Percentiles rank a stretch among this genome's conserved stretches.
phyloP scores from a whole-genome alignment of 352 stramenopile species.

The Globisporangium mamillatum region DNA sequence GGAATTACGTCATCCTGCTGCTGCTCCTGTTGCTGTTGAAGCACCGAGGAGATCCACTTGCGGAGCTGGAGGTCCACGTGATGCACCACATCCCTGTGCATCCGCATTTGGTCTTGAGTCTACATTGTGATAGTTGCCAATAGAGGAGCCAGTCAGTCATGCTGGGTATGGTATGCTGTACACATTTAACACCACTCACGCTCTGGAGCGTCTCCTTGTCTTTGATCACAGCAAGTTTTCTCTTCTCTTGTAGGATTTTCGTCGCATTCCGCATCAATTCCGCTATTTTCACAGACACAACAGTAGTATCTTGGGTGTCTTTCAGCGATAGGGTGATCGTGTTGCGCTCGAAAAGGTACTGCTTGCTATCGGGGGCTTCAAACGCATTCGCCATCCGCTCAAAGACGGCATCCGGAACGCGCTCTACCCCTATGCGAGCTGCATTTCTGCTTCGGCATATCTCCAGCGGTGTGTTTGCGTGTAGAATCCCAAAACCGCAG shows the following conservation, averaged over 20 bases:
- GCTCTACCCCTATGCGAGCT: conserved; percentile 16
- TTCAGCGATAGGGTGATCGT: conserved; percentile 5
- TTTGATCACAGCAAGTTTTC: background rate
- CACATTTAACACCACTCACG: background rate
- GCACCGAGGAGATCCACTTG: conserved; percentile 46
- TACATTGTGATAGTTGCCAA: conserved; percentile 12
- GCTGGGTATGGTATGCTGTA: no score
- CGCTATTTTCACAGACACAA: background rate
- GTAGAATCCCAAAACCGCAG: conserved; percentile 48
- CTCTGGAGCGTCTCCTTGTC: background rate
- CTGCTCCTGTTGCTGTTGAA: conserved; percentile 20
- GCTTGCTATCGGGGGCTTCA: conserved; percentile 28
- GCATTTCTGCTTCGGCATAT: conserved; percentile 46
- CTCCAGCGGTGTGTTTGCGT: conserved; percentile 26
- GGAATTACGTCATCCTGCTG: background rate
- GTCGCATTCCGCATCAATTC: conserved; percentile 2
- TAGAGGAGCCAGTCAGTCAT: background rate
- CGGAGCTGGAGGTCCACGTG: conserved; percentile 55
- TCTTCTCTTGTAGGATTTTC: background rate
- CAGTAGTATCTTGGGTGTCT: background rate
- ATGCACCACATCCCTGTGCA: conserved; percentile 34
- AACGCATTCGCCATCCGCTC: conserved; percentile 47
- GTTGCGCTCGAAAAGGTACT: conserved; percentile 39
- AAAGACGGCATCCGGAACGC: conserved; percentile 44
- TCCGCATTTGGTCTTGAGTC: conserved; percentile 32